A percentile compares a stretch with the other conserved stretches of the same genome.
Conservation (phyloP, 805 yeast genomes). For the Hanseniaspora jakobsenii region DNA sequence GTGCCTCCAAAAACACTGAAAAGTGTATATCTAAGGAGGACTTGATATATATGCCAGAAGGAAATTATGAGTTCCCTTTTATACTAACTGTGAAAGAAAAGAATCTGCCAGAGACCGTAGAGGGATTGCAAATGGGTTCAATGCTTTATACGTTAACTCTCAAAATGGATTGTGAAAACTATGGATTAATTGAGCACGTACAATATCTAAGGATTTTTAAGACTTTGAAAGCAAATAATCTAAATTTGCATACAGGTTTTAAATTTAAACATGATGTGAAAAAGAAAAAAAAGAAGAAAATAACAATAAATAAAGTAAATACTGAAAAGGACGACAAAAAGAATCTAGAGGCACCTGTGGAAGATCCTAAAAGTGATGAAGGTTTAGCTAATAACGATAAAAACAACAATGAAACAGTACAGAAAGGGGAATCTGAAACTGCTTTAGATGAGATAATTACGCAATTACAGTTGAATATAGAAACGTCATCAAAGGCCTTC, state of each 20-base stretch:
- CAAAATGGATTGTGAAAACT: conserved; percentile 39
- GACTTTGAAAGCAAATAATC: conserved; percentile 68
- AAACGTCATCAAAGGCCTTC: conserved; percentile 10
- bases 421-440: background rate
- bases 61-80: conserved; percentile 82
- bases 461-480: conserved; percentile 7
- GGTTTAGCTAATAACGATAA: background rate
- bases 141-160: conserved; percentile 63
- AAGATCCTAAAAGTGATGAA: too few species aligned
- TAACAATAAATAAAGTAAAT: background rate
- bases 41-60: conserved; percentile 39
- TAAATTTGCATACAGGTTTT: conserved; percentile 27
- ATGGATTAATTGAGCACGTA: conserved; percentile 19
- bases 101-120: conserved; percentile 67
- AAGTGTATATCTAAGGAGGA: conserved; percentile 10
- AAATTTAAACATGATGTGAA: conserved; percentile 13
- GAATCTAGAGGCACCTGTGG: too few species aligned
- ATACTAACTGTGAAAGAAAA: conserved; percentile 56
- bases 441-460: too few species aligned
- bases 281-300: background rate
- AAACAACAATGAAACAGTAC: background rate
- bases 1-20: background rate
- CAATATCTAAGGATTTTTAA: conserved; percentile 65
- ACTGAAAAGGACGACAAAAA: background rate
- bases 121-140: conserved; percentile 73